phyloP scores from a whole-genome alignment of 2,329 filamentous ascomycete species.

The Arthrobotrys sinensis region DNA sequence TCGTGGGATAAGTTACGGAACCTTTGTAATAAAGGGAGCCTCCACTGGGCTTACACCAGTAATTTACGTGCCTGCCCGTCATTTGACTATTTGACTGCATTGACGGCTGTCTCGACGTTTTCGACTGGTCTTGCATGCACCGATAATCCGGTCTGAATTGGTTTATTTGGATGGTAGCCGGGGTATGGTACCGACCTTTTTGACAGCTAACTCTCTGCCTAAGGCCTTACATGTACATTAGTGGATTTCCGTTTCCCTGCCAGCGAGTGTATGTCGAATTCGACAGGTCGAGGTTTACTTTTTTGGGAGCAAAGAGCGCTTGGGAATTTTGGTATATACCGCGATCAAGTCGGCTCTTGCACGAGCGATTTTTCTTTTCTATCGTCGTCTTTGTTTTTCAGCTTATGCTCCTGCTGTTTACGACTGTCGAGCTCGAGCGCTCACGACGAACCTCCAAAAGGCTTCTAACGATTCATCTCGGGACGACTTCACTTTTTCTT shows the following conservation, averaged over 20 bases:
- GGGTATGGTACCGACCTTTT: conserved; percentile 19
- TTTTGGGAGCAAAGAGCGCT: conserved; percentile 28
- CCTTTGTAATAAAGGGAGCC: conserved; percentile 13
- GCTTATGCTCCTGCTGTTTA: conserved; percentile 49
- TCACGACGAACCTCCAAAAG: neutral
- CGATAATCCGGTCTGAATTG: conserved; percentile 32
- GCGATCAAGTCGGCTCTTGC: conserved; percentile 20
- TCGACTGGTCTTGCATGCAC: conserved; percentile 26
- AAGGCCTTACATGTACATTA: neutral
- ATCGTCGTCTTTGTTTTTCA: conserved; percentile 10
- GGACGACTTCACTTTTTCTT: neutral
- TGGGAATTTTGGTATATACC: conserved; percentile 35
- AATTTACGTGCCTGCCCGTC: conserved; percentile 40
- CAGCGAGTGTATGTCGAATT: conserved; percentile 29
- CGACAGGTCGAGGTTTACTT: conserved; percentile 30
- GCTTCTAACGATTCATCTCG: neutral
- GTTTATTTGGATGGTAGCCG: conserved; percentile 4
- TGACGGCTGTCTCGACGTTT: conserved; percentile 48
- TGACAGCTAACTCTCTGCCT: conserved; percentile 39
- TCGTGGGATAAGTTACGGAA: conserved; percentile 24
- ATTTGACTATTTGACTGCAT: conserved; percentile 34
- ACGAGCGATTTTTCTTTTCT: conserved; percentile 50
- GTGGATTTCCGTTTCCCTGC: conserved; percentile 40
- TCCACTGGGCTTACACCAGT: conserved; percentile 6
- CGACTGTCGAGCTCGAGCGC: conserved; percentile 27